These are phyloP conservation scores for Otatea glauca DNA, from an alignment of 176 grass and related monocot genomes.

Conservation along the genomic window DNA sequence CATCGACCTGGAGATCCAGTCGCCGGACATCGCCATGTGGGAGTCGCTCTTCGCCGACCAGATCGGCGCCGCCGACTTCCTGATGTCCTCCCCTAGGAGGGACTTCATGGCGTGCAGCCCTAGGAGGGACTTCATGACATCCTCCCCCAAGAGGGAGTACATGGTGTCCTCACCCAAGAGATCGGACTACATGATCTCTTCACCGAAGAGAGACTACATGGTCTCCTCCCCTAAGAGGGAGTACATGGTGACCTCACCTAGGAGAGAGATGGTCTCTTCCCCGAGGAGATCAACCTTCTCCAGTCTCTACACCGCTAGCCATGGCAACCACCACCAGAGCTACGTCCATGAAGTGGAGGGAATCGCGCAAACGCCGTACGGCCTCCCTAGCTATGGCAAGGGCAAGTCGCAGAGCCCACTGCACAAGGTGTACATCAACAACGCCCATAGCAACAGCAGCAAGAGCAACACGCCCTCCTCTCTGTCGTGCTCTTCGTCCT, in stretches of 20 bases:
- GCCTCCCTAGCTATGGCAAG: slow-evolving; percentile 31
- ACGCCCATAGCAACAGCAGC: slow-evolving; percentile 28
- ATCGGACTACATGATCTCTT: slow-evolving; percentile 58
- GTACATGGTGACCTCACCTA: slow-evolving; percentile 61
- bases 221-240: slow-evolving; percentile 55
- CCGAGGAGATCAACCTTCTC: slow-evolving; percentile 53
- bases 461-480: slow-evolving; percentile 43
- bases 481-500: slow-evolving; percentile 53
- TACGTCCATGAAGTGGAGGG: slow-evolving; percentile 37
- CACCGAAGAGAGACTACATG: slow-evolving; percentile 60
- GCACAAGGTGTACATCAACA: slow-evolving; percentile 57
- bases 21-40: slow-evolving; percentile 61
- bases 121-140: slow-evolving; percentile 62
- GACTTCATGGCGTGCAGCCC: slow-evolving; percentile 65
- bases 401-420: slow-evolving; percentile 62
- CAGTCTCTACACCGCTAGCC: slow-evolving; percentile 26
- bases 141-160: slow-evolving; percentile 59
- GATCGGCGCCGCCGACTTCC: slow-evolving; percentile 53
- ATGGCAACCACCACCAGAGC: slow-evolving; percentile 11
- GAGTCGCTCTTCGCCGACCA: slow-evolving; percentile 72
- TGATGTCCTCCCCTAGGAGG: slow-evolving; percentile 60
- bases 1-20: slow-evolving; percentile 59
- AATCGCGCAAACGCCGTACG: slow-evolving; percentile 24
- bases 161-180: slow-evolving; percentile 57
- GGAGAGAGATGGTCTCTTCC: slow-evolving; percentile 47